Conservation (phyloP, 116 monocot genomes). For the Phalaenopsis hybrid region DNA sequence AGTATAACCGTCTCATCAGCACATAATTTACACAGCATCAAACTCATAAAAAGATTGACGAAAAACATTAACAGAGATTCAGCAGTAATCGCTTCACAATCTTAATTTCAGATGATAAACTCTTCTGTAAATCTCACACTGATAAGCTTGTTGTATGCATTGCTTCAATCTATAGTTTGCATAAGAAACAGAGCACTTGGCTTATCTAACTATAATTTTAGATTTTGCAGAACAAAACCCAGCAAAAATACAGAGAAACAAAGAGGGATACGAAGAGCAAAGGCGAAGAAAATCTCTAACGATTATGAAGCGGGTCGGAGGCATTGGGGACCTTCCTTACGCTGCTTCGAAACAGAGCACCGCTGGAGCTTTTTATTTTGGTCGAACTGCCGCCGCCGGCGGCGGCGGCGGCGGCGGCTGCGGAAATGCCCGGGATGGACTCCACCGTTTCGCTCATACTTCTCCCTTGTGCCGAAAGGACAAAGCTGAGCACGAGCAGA, state of each 20-base stretch:
- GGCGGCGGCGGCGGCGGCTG: not conserved
- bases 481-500: not conserved
- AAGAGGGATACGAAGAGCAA: not conserved
- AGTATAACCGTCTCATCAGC: too few relatives aligned
- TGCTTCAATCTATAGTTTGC: not conserved
- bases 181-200: not conserved
- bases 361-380: not conserved
- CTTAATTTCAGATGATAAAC: not conserved
- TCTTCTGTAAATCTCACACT: not conserved
- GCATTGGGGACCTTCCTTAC: constrained; percentile 9
- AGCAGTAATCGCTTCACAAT: not conserved
- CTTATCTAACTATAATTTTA: not conserved
- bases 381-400: not conserved
- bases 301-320: constrained; percentile 13
- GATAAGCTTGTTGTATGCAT: not conserved
- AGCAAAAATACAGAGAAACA: not conserved
- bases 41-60: not conserved
- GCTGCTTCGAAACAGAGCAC: constrained; percentile 11
- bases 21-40: not conserved
- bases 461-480: not conserved
- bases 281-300: not conserved
- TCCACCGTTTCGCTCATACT: not conserved
- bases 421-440: not conserved
- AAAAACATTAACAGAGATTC: not conserved
- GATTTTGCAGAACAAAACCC: not conserved